Evolutionary conservation across 306 rosid genomes (phyloP).

Genomic region (Gastrolobium villosum): DNA sequence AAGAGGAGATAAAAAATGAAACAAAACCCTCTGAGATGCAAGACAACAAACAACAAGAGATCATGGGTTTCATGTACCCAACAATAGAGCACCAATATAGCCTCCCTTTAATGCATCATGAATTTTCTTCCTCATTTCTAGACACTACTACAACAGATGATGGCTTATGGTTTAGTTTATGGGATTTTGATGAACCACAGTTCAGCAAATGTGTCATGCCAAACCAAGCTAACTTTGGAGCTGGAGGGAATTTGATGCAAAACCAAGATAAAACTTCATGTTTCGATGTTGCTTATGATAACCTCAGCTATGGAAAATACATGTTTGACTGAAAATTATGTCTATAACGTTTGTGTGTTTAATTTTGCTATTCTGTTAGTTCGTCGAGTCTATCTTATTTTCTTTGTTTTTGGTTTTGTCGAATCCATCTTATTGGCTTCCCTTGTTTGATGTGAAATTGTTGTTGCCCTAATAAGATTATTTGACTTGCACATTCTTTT

Average conservation of each 20-base stretch:
- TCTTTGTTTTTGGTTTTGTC: background rate
- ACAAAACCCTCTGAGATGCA: constrained; percentile 36
- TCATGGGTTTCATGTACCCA: constrained; percentile 11
- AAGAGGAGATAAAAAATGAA: constrained; percentile 15
- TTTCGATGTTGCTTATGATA: background rate
- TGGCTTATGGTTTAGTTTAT: constrained; percentile 52
- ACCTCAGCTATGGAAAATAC: constrained; percentile 21
- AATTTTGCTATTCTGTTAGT: background rate
- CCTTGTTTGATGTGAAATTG: background rate
- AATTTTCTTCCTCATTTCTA: constrained; percentile 45
- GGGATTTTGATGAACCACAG: constrained; percentile 61
- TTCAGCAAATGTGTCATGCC: constrained; percentile 37
- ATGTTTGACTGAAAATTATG: constrained; percentile 11
- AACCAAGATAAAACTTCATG: background rate
- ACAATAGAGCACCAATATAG: constrained; percentile 37
- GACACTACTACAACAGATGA: constrained; percentile 39
- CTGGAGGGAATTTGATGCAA: constrained; percentile 18
- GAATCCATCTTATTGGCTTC: background rate
- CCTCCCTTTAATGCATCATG: constrained; percentile 44
- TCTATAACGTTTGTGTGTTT: background rate
- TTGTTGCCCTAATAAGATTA: background rate
- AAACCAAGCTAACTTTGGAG: constrained; percentile 21
- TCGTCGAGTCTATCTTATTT: background rate
- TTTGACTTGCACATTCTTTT: background rate
- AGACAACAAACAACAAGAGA: constrained; percentile 27